Conservation (phyloP, 805 yeast species). For the Metschnikowia anglica region DNA sequence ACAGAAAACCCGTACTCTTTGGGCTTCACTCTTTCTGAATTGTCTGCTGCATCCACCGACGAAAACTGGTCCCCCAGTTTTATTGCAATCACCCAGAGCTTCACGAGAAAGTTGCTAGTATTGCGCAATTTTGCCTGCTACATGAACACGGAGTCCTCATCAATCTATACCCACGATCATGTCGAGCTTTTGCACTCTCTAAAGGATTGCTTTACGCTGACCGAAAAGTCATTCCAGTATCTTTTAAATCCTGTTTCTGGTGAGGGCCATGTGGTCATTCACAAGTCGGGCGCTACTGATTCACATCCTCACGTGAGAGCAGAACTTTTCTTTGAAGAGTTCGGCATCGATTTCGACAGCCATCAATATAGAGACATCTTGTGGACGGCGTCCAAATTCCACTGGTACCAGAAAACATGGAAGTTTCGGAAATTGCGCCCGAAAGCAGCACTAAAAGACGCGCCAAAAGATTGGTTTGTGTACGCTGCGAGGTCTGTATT, state of each 20-base stretch:
- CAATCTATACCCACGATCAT: conserved; percentile 49
- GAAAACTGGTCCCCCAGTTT: conserved; percentile 82
- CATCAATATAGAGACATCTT: conserved; percentile 80
- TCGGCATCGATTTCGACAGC: conserved; percentile 82
- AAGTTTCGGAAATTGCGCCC: conserved; percentile 77
- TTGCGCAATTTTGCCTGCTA: conserved; percentile 74
- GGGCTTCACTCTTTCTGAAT: conserved; percentile 79
- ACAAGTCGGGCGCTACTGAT: conserved; percentile 74
- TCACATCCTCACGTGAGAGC: conserved; percentile 66
- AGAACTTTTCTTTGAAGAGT: conserved; percentile 80
- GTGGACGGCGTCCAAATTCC: conserved; percentile 77
- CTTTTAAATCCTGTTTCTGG: conserved; percentile 88
- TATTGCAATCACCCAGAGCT: conserved; percentile 62
- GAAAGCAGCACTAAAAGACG: conserved; percentile 46
- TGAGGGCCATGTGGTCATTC: conserved; percentile 74
- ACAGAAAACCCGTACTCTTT: conserved; percentile 75
- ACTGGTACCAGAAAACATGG: conserved; percentile 72
- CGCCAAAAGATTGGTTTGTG: conserved; percentile 77
- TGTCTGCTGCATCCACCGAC: conserved; percentile 90
- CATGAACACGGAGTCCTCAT: conserved; percentile 69
- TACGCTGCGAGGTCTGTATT: conserved; percentile 78
- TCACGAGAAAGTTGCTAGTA: conserved; percentile 75
- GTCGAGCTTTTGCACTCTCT: conserved; percentile 51
- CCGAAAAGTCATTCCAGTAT: conserved; percentile 42
- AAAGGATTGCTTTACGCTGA: conserved; percentile 42